Evolutionary conservation across 2,329 filamentous ascomycete species (phyloP).

Genomic region (Neonectria magnoliae): DNA sequence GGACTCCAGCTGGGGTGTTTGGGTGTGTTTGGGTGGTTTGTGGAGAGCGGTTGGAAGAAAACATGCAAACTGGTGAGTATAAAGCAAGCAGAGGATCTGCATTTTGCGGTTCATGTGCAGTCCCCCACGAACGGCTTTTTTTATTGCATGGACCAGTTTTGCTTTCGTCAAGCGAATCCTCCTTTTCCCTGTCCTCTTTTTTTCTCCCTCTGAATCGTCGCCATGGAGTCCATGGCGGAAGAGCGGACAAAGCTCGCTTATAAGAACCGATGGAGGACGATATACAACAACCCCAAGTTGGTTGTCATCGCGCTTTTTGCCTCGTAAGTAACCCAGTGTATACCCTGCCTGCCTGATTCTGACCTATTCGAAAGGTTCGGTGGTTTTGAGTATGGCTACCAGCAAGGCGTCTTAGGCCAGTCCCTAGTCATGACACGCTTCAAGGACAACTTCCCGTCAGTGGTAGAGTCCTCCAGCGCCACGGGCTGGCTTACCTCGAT

Average conservation of each 20-base stretch:
- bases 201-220: not conserved
- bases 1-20: slow-evolving; percentile 15
- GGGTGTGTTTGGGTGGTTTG: not conserved
- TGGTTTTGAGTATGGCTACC: slow-evolving; percentile 40
- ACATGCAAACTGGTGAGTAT: slow-evolving; percentile 5
- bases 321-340: slow-evolving; percentile 25
- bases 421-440: slow-evolving; percentile 64
- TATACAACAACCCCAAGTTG: slow-evolving; percentile 37
- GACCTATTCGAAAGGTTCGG: slow-evolving; percentile 26
- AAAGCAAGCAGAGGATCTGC: slow-evolving; percentile 13
- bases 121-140: not conserved
- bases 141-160: not conserved
- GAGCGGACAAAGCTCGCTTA: slow-evolving; percentile 35
- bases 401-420: slow-evolving; percentile 64
- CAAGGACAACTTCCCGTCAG: slow-evolving; percentile 58
- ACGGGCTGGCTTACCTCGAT: slow-evolving; percentile 63
- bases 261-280: slow-evolving; percentile 38
- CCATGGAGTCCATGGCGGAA: slow-evolving; percentile 31
- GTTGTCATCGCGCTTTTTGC: slow-evolving; percentile 40
- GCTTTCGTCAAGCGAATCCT: not conserved
- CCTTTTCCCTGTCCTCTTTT: not conserved
- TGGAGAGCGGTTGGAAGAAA: slow-evolving; percentile 6
- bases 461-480: slow-evolving; percentile 56
- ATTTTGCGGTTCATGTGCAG: not conserved
- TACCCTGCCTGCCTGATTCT: not conserved